phyloP scores from a whole-genome alignment of 73 alveolate species.

The Paramecium sonneborni region DNA sequence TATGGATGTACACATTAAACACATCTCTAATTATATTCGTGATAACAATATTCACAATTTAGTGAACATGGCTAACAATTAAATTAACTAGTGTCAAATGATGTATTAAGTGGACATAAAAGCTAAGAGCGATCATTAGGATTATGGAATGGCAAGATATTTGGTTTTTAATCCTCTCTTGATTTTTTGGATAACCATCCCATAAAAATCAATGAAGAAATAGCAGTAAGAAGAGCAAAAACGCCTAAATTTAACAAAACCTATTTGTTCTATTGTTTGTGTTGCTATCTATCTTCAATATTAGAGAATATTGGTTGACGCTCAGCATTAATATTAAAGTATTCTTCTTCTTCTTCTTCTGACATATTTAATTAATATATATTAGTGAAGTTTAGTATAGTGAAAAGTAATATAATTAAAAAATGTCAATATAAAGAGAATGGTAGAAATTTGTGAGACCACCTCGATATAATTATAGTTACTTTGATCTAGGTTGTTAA shows the following conservation, averaged over 20 bases:
- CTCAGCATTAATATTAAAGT: not conserved
- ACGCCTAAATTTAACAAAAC: slow-evolving; percentile 23
- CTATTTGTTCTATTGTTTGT: not conserved
- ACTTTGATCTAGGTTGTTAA: slow-evolving; percentile 5
- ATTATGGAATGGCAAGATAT: slow-evolving; percentile 25
- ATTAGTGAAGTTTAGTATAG: slow-evolving; percentile 52
- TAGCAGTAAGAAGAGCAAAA: not conserved
- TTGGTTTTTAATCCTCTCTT: slow-evolving; percentile 11
- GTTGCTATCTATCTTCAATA: not conserved
- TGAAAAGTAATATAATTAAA: not conserved
- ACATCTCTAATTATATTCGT: not conserved
- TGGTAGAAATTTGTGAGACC: slow-evolving; percentile 25
- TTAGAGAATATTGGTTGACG: not conserved
- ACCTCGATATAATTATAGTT: slow-evolving; percentile 4
- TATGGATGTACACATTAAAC: slow-evolving; percentile 12
- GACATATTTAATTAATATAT: not conserved
- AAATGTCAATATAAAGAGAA: slow-evolving; percentile 28
- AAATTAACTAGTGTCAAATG: not conserved
- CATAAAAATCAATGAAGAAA: slow-evolving; percentile 6
- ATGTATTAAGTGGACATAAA: slow-evolving; percentile 20
- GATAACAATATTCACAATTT: slow-evolving; percentile 17
- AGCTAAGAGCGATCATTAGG: not conserved
- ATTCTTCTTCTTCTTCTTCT: slow-evolving; percentile 3
- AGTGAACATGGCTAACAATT: not conserved
- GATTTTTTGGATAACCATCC: not conserved